Base-by-base conservation (phyloP, 2,329 filamentous ascomycete genomes). In the Chaetomiaceae sp. region DNA sequence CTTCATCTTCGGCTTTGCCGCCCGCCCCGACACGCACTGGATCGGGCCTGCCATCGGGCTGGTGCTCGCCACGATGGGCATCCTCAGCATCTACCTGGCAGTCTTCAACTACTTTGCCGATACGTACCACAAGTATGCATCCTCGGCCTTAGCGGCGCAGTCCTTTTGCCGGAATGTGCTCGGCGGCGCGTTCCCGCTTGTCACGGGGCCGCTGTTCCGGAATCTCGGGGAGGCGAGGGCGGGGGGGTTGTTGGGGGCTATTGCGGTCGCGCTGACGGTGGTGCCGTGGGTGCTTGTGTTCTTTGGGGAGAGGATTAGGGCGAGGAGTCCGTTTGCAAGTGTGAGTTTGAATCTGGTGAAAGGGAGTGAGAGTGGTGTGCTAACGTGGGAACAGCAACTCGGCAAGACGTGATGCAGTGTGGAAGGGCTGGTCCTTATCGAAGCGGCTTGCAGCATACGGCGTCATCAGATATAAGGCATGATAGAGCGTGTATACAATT, bases 31-130 rank as follows among this genome's bases (percentile, higher is more conserved):
- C 1, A 76, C 84, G 1, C 87, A 82, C 59, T 92, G 88, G 88
- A 84, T 89, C 51, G 81, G 82, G 0, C 88, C 89, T 0, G 72
- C 83, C 0, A 77, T 96, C 20, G 83, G 79, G 0, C 77, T 96
- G 31, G 82, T 78, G 0, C 80, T 90, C 55, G 85, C 89, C 0
- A 92, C 88, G 0, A 88, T 92, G 75, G 87, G 91, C 25, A 95
- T 96, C 59, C 92, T 89, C 68, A 85, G 83, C 37, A 83, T 96
- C 33, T 95, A 95, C 65, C 78, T 96, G 1, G 86, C 91, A 3
- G 88, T 90, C 0, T 96, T 96, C 73, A 96, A 96, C 67, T 96
- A 95, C 63, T 78, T 96, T 1, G 90, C 91, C 19, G 91, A 96
- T 66, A 86, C 85, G 1, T 96, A 96, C 68, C 87, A 91, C 65